Base-by-base conservation (phyloP, 768 basidiomycete species). In the Leccinum obscurum region DNA sequence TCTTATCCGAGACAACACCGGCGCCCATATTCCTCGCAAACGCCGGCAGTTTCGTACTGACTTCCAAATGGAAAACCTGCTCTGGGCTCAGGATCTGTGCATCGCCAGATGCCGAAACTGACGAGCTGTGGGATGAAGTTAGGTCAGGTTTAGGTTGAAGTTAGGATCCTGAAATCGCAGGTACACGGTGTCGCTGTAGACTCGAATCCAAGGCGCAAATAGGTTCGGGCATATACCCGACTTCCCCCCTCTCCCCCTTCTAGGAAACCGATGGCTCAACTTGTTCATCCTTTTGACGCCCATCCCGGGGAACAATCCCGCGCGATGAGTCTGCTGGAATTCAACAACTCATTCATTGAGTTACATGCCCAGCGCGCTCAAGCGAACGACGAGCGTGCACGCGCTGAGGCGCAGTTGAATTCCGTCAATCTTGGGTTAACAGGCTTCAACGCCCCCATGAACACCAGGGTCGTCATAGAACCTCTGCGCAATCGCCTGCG, bases 261-360 rank as follows among this genome's bases (percentile, higher is more conserved):
- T 14, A 9, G 15, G n/a, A 15, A 17, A 9, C 15, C 41, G 9
- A 46, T 46, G 44, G 17, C 17, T 22, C 15, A 39, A 4, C 8
- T 54, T 28, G 52, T 48, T 13, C 52, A 59, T 17, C 58, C 53
- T 9, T 59, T 59, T 4, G 48, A 54, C 0, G 53, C 20, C 7
- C 26, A 14, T 7, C 53, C 58, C 0, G 1, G 4, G 48, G 58
- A 59, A 30, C 13, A 34, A 55, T 24, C 55, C 14, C 14, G 13
- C 10, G 59, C 59, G 1, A 26, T 46, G 30, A 60, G 59, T 11
- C 8, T 60, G 5, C 30, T 60, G 17, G 54, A 52, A 15, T 60
- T 60, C 28, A 60, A 60, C 41, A 56, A 60, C 14, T 3, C 6
- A 3, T 60, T 60, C 10, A 56, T 60, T 15, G 50, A 52, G 8